A percentile compares a stretch with the other conserved stretches of the same genome.
Conservation (phyloP, 75 land plant genomes). For the Pinus tabuliformis region DNA sequence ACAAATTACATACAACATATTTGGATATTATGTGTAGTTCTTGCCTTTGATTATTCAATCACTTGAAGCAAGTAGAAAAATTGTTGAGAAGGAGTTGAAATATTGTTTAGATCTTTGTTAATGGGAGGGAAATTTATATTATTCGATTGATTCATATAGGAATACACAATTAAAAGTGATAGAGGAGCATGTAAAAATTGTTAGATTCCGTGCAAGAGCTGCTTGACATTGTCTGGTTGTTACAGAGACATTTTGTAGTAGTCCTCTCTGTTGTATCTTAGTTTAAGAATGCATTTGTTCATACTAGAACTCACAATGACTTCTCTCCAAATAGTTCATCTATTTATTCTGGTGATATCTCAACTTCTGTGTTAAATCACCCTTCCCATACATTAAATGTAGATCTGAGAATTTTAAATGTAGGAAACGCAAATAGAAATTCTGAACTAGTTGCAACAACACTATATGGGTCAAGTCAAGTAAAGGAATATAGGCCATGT, state of each 20-base stretch:
- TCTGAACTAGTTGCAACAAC: constrained; percentile 33
- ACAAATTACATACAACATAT: constrained; percentile 69
- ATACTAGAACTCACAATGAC: background rate
- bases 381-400: background rate
- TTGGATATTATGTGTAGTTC: constrained; percentile 76
- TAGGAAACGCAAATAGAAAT: constrained; percentile 22
- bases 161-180: no score
- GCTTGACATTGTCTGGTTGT: constrained; percentile 74
- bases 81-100: constrained; percentile 58
- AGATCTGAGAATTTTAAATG: constrained; percentile 5
- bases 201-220: constrained; percentile 59
- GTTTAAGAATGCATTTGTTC: constrained; percentile 11
- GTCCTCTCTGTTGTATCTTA: constrained; percentile 62
- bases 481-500: constrained; percentile 7
- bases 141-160: constrained; percentile 42
- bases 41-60: constrained; percentile 55
- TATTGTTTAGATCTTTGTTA: constrained; percentile 55
- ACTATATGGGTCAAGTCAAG: constrained; percentile 19
- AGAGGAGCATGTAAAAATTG: constrained; percentile 85
- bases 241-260: constrained; percentile 86
- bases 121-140: constrained; percentile 64
- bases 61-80: constrained; percentile 36
- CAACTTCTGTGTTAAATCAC: constrained; percentile 4
- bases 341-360: background rate
- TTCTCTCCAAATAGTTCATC: background rate